Conservation (phyloP, 306 rosid genomes). For the Cucurbita ficifolia region DNA sequence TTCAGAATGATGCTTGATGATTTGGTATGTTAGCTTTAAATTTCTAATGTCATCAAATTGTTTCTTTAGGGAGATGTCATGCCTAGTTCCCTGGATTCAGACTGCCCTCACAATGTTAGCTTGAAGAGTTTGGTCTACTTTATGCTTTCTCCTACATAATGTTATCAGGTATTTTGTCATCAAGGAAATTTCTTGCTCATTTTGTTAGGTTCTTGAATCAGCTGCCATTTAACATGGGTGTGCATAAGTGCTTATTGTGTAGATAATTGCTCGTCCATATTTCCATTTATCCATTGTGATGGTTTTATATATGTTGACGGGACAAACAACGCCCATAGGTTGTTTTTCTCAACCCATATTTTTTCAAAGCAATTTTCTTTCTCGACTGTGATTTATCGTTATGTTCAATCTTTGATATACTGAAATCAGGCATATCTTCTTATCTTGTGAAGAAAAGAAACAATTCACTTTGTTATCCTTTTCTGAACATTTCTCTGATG, state of each 20-base stretch:
- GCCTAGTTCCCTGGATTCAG: conserved; percentile 25
- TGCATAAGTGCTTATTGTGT: neutral
- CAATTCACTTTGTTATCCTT: neutral
- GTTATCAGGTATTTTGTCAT: conserved; percentile 64
- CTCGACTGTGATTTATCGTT: neutral
- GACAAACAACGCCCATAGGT: conserved; percentile 37
- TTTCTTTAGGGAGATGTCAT: conserved; percentile 47
- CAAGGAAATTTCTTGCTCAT: neutral
- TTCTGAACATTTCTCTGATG: neutral
- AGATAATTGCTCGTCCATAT: neutral
- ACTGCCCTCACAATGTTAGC: conserved; percentile 36
- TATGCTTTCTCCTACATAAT: conserved; percentile 93
- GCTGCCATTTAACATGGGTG: neutral
- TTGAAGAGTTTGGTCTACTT: conserved; percentile 69
- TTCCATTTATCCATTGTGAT: neutral
- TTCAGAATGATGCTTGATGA: neutral
- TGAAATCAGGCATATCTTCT: neutral
- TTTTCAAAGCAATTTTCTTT: neutral
- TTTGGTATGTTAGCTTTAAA: neutral
- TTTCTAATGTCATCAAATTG: conserved; percentile 1
- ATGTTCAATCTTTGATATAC: neutral
- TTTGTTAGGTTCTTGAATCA: neutral
- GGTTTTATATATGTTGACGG: neutral
- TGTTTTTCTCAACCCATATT: conserved; percentile 13
- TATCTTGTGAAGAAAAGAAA: neutral